A percentile compares a stretch with the other conserved stretches of the same genome.
These are phyloP conservation scores for Pseudogymnoascus sp. DNA, from an alignment of 2,329 filamentous ascomycete species.

Conservation along the genomic window DNA sequence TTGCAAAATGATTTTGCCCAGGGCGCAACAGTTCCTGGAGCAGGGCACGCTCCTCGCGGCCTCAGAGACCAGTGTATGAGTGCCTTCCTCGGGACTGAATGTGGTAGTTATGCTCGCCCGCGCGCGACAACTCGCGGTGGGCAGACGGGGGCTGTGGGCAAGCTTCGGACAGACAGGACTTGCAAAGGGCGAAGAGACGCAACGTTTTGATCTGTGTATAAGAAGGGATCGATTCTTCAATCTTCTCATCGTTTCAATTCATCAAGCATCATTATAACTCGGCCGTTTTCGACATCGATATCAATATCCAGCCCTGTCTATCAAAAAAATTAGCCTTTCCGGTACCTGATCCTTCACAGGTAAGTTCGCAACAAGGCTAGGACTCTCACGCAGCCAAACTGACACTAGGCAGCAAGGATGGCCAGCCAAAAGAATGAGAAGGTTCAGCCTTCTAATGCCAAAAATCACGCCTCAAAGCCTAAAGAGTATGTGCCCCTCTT, in stretches of 20 bases:
- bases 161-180: not conserved
- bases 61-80: not conserved
- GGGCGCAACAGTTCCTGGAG: not conserved
- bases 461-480: not conserved
- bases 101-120: not conserved
- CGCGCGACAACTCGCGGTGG: not conserved
- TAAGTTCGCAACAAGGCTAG: not conserved
- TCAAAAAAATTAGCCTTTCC: not conserved
- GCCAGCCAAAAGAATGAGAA: not conserved
- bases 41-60: not conserved
- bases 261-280: not conserved
- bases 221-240: not conserved
- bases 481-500: not conserved
- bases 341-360: not conserved
- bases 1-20: not conserved
- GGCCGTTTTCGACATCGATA: not conserved
- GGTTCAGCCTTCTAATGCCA: not conserved
- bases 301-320: not conserved
- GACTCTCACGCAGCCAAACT: not conserved
- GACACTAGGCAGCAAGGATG: not conserved
- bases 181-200: not conserved
- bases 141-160: not conserved
- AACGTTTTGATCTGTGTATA: not conserved
- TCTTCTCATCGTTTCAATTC: not conserved
- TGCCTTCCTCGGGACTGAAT: not conserved